Base-by-base conservation (phyloP, 495 filamentous ascomycete genomes). In the Podospora didyma region DNA sequence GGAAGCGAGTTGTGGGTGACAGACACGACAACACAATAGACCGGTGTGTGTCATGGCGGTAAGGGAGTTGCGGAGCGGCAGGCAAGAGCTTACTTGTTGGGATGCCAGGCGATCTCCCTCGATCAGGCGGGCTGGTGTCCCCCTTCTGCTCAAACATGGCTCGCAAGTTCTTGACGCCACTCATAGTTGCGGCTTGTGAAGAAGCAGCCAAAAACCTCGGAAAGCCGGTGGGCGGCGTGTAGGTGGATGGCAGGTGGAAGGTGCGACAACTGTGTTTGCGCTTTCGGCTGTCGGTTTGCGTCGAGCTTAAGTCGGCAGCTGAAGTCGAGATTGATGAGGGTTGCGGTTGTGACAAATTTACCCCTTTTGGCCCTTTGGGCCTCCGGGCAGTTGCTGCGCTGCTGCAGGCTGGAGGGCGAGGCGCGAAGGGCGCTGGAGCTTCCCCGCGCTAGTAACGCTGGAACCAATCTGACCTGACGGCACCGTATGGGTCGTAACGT, bases 81-180 rank as follows among this genome's bases (percentile, higher is more conserved):
- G 48, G 60, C 51, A 45, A 11, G 31, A 57, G 44, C 66, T 67
- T 67, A 70, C 67, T 45, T 53, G 47, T 50, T 21, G 68, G 62
- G 23, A 65, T 75, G 51, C 78, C 84, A 53, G 88, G 86, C 41
- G 88, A 89, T 67, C 87, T 81, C 55, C 89, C 89, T 68, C 89
- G 85, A 55, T 87, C 84, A 31, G 87, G 86, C 51, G 88, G 83
- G 45, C 83, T 84, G 11, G 72, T 70, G 37, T 79, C 78, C 61
- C 79, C 80, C 65, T 82, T 84, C 61, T 82, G 86, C 78, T 96
- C 92, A 68, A 96, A 96, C 79, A 89, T 90, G 63, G 92, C 92
- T 54, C 90, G 83, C 57, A 96, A 82, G 74, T 87, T 90, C 69
- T 68, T 79, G 59, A 79, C 77, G 55, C 69, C 70, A 58, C 75